phyloP scores from a whole-genome alignment of 169 alveolate species.

The Plasmodium vivax region DNA sequence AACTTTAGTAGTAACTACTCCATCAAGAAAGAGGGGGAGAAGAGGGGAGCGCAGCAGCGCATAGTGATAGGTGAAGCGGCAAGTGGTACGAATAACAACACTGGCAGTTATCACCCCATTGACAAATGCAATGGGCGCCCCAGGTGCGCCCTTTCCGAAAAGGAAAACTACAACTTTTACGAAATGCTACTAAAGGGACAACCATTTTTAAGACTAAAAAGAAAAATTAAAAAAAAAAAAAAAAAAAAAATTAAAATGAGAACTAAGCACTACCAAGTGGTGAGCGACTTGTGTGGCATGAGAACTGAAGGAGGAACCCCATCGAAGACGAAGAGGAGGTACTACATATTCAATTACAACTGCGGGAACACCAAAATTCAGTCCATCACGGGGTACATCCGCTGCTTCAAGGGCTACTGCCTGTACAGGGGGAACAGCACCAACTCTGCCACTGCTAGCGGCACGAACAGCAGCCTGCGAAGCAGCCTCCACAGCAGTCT shows the following conservation, averaged over 20 bases:
- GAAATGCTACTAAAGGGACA: constrained; percentile 9
- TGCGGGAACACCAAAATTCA: constrained; percentile 70
- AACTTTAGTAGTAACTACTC: neutral
- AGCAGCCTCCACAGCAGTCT: neutral
- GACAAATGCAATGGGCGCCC: neutral
- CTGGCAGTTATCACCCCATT: neutral
- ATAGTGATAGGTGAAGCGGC: neutral
- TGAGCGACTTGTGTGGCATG: constrained; percentile 15
- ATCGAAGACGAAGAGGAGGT: constrained; percentile 8
- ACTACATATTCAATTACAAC: constrained; percentile 34
- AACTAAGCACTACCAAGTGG: constrained; percentile 27
- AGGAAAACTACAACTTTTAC: neutral
- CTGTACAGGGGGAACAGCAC: constrained; percentile 8
- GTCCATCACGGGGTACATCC: constrained; percentile 43
- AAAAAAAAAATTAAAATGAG: constrained; percentile 19
- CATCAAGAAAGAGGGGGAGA: neutral
- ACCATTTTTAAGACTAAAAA: constrained; percentile 8
- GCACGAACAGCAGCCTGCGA: neutral
- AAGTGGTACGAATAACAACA: neutral
- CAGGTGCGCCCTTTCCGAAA: neutral
- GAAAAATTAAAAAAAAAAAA: constrained; percentile 34
- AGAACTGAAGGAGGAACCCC: neutral
- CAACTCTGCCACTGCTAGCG: neutral
- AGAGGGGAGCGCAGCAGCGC: neutral
- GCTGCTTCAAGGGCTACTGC: constrained; percentile 17